Evolutionary conservation across 345 rosid genomes (phyloP).

Genomic region (Gossypium raimondii): DNA sequence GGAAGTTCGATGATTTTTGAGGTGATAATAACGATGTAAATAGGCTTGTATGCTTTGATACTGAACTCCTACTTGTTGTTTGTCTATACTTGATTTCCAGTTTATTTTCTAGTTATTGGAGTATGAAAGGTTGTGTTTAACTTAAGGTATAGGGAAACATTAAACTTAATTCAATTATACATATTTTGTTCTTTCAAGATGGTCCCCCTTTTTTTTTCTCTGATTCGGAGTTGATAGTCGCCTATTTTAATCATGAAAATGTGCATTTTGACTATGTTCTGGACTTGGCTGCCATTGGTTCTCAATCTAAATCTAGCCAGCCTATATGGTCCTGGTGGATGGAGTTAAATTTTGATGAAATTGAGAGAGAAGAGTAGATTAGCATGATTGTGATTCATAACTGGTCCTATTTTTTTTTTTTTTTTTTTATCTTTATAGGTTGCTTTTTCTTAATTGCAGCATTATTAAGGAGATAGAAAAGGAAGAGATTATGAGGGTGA

Average conservation of each 20-base stretch:
- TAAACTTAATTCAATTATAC: not conserved
- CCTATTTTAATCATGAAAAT: slow-evolving; percentile 10
- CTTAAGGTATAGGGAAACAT: not conserved
- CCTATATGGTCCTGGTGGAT: not conserved
- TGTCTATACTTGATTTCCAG: not conserved
- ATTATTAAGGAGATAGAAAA: slow-evolving; percentile 49
- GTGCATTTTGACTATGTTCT: slow-evolving; percentile 12
- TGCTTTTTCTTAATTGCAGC: slow-evolving; percentile 55
- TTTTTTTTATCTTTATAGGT: slow-evolving; percentile 39
- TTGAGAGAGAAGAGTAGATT: slow-evolving; percentile 11
- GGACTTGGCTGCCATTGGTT: not conserved
- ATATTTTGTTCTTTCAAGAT: slow-evolving; percentile 1
- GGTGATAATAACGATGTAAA: not conserved
- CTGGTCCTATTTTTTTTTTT: slow-evolving; percentile 25
- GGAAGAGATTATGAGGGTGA: slow-evolving; percentile 62
- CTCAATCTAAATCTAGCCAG: not conserved
- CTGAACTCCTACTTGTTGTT: not conserved
- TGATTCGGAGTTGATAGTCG: not conserved
- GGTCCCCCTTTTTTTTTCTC: not conserved
- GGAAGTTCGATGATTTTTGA: not conserved
- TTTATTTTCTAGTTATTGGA: not conserved
- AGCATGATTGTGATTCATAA: slow-evolving; percentile 23
- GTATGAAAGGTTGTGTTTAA: not conserved
- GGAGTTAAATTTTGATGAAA: slow-evolving; percentile 1
- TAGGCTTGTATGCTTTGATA: not conserved